Evolutionary conservation across 1,284 basidiomycete genomes (phyloP), one percentile per base, ranked within the genome.

Genomic region (Neotropicomus parvogracilis): DNA sequence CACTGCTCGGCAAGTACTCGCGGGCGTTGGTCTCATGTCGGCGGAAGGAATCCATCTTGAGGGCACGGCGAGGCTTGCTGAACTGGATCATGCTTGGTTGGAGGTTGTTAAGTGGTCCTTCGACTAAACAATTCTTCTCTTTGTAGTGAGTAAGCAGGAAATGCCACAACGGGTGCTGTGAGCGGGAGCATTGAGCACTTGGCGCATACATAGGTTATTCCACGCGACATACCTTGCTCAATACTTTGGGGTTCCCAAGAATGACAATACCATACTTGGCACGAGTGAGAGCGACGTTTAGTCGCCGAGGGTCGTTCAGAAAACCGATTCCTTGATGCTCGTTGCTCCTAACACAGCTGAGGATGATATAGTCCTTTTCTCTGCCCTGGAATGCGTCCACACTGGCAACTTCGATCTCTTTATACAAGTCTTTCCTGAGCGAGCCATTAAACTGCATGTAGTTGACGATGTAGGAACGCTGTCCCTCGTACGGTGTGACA

Each of bases 271-370:
- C 97, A 65, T 97, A 99, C 70, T 97, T 97, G 43, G 97, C 97
- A 58, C 97, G 82, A 0, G 97, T 98, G 34, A 99, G 79, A 26
- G 97, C 97, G 36, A 99, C 97, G 60, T 99, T 99, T 62, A 99
- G 72, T 57, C 97, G 86, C 54, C 97, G 78, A 4, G 97, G 97
- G 68, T 99, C 97, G 63, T 95, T 97, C 74, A 99, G 78, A 80
- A 99, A 99, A 49, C 97, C 97, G 55, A 99, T 99, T 26, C 97
- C 97, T 68, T 98, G 97, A 65, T 99, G 95, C 66, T 99, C 97
- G 69, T 99, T 99, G 71, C 93, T 97, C 63, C 97, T 78, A n/a
- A 99, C 97, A 67, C 97, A 99, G 65, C 89, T 94, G 44, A 99
- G 79, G 60, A 99, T 98, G 68, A 99, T 98, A 63, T 99, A 98